Evolutionary conservation across 2,329 filamentous ascomycete species (phyloP), one percentile per base, ranked within the genome.

Genomic region (Ceratocystis destructans): DNA sequence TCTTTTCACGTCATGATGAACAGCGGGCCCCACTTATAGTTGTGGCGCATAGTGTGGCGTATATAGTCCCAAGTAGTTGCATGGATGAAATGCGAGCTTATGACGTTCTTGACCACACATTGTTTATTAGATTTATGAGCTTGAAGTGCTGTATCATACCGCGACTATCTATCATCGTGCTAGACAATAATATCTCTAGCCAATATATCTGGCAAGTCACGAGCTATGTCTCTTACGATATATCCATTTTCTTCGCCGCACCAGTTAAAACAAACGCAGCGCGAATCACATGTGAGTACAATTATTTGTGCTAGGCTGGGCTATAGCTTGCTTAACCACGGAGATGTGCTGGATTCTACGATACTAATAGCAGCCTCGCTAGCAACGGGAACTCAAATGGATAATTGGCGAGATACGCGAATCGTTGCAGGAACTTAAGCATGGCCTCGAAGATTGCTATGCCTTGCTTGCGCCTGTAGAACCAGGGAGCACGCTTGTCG

Each of bases 401-500:
- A 78, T 84, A 66, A 75, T 82, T 68, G 70, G 73, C 50, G 79
- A 82, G 67, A 79, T 83, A 7, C 75, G 79, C 64, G 71, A 76
- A 62, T 76, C 78, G 53, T 79, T 84, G 53, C 72, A 74, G 64
- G 77, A 79, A 68, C 75, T 85, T 70, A 82, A 81, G 71, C 76
- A 79, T 70, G 90, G 90, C 68, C 83, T 97, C 2, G 86, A 94
- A 74, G 91, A 96, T 76, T 96, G 92, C 77, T 90, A 91, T 71
- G 85, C 87, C 20, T 82, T 97, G 28, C 84, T 99, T 37, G 88
- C 90, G 6, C 91, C 93, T 1, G 82, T 87, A 69, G 90, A 96
- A 73, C 86, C 87, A 0, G 91, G 91, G 7, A 92, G 87, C 71
- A 99, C 93, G 0, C 83, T 99, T 33, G 92, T 94, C 37, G 82